Evolutionary conservation across 2,329 filamentous ascomycete species (phyloP), one percentile per base, ranked within the genome.

Genomic region (Onygenales sp.): DNA sequence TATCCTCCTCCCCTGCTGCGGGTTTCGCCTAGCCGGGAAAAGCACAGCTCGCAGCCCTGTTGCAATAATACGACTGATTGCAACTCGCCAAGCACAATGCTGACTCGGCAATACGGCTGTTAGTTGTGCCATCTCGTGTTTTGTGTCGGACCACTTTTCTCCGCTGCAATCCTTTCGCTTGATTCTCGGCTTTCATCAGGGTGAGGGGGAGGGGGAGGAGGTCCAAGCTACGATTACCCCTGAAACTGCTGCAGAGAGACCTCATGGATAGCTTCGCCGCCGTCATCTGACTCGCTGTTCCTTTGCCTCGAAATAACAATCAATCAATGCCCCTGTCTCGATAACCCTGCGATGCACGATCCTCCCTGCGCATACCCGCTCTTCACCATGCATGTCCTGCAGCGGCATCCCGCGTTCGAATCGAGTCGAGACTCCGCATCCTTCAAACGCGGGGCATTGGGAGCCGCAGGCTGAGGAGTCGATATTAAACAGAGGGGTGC

Each of bases 331-430:
- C 45, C 33, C 34, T 48, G 33, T n/a, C 14, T 11, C 34, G 2
- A 21, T n/a, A 48, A 37, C 46, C 46, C 21, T 48, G 45, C 32
- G 17, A 4, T 1, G 32, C 31, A 17, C 46, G 14, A 31, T 48
- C 6, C 34, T 48, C 6, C n/a, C 34, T 39, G 34, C 34, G 17
- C 46, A 48, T 39, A 6, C 5, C 46, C 34, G 46, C 17, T 37
- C 46, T 48, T 48, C 46, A 48, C 46, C 9, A 2, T 37, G 46
- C 10, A 48, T 48, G 39, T 27, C 46, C 46, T 48, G 46, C 33
- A 48, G 33, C 17, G n/a, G 21, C 36, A 9, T n/a, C 36, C 46
- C 11, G 27, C 46, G 8, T 9, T 48, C 17, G 33, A 37, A 37
- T 39, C 8, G n/a, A 48, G 46, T 39, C 46, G 46, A 48, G 46